Conservation (phyloP, 2,329 filamentous ascomycete genomes). For the Ophiostoma perfectum region DNA sequence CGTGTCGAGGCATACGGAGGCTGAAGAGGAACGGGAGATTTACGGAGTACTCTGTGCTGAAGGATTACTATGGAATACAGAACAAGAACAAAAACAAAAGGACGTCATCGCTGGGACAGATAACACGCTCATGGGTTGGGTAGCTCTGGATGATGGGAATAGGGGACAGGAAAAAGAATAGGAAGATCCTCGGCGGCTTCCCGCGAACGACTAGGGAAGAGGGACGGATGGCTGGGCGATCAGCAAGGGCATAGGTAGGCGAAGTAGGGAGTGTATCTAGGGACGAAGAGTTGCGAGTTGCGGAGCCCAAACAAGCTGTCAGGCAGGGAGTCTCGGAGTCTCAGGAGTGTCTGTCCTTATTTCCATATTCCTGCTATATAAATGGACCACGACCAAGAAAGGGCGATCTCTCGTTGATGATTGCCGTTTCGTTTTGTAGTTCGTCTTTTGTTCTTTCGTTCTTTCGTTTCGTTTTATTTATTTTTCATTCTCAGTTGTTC, state of each 20-base stretch:
- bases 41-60: no score
- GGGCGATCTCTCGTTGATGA: no score
- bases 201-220: neutral
- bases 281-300: neutral
- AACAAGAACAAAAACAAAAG: no score
- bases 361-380: conserved; percentile 12
- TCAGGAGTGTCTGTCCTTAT: conserved; percentile 9
- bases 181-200: conserved; percentile 3
- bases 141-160: neutral
- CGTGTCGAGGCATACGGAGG: neutral
- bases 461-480: no score
- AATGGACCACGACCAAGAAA: neutral
- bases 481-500: no score
- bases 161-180: neutral
- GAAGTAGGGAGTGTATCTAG: neutral
- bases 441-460: no score
- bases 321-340: neutral
- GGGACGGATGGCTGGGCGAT: neutral
- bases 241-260: neutral
- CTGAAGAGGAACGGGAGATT: no score
- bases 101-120: neutral
- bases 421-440: no score
- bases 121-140: neutral
- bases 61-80: no score
- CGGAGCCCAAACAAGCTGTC: neutral